These are phyloP conservation scores for Sugiyamaella grinbergsii DNA, from an alignment of 1,139 yeast species.

Conservation along the genomic window DNA sequence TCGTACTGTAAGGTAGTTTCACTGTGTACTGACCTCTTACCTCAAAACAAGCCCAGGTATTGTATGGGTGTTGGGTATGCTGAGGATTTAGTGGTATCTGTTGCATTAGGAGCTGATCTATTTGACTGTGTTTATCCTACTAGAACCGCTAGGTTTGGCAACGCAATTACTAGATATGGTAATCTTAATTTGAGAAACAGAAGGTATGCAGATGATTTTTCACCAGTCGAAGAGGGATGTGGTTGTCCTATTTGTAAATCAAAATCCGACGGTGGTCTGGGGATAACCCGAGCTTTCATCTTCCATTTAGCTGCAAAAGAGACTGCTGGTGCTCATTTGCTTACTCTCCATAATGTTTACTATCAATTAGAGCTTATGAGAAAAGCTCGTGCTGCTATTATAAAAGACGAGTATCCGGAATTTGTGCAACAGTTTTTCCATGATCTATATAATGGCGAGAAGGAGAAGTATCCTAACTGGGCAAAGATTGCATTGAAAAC, in stretches of 20 bases:
- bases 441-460: constrained; percentile 41
- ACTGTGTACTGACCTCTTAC: constrained; percentile 47
- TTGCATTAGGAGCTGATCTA: constrained; percentile 50
- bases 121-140: constrained; percentile 53
- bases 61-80: constrained; percentile 54
- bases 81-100: constrained; percentile 49
- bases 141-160: constrained; percentile 51
- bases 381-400: constrained; percentile 45
- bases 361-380: constrained; percentile 50
- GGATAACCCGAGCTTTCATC: constrained; percentile 45
- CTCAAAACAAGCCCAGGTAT: constrained; percentile 48
- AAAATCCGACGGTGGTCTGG: constrained; percentile 42
- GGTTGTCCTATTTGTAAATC: constrained; percentile 47
- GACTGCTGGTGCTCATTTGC: constrained; percentile 49
- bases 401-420: constrained; percentile 44
- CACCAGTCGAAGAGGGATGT: constrained; percentile 47
- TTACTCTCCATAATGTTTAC: constrained; percentile 48
- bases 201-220: constrained; percentile 41
- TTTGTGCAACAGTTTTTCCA: constrained; percentile 44
- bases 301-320: constrained; percentile 46
- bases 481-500: constrained; percentile 45
- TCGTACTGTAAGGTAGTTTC: constrained; percentile 46
- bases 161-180: constrained; percentile 48
- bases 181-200: constrained; percentile 43
- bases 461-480: constrained; percentile 45